phyloP scores from a whole-genome alignment of 345 rosid species.

The Pugionium cornutum region DNA sequence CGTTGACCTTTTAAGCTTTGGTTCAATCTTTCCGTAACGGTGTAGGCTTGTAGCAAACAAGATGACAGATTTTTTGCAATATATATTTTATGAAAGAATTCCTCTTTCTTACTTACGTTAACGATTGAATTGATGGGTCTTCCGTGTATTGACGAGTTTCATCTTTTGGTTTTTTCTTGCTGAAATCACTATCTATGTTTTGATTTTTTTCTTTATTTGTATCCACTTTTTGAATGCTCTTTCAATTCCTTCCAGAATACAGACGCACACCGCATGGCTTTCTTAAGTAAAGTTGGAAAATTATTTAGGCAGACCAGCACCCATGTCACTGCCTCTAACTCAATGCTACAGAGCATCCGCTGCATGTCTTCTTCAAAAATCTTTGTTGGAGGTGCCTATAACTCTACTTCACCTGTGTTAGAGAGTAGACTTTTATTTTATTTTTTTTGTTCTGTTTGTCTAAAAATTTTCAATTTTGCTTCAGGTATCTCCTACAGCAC shows the following conservation, averaged over 20 bases:
- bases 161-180: not conserved
- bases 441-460: slow-evolving; percentile 3
- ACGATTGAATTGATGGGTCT: slow-evolving; percentile 14
- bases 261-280: slow-evolving; percentile 55
- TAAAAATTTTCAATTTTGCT: slow-evolving; percentile 21
- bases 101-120: not conserved
- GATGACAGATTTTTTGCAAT: slow-evolving; percentile 11
- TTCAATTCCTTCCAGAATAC: slow-evolving; percentile 19
- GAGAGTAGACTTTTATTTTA: not conserved
- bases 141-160: not conserved
- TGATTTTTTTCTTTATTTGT: slow-evolving; percentile 4
- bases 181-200: not conserved
- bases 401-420: not conserved
- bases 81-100: not conserved
- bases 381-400: slow-evolving; percentile 74
- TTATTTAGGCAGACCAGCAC: slow-evolving; percentile 63
- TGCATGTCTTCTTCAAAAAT: slow-evolving; percentile 82
- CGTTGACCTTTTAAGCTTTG: slow-evolving; percentile 31
- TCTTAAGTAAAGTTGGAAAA: slow-evolving; percentile 74
- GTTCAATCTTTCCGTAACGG: not conserved
- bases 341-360: slow-evolving; percentile 66
- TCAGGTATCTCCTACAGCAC: slow-evolving; percentile 78
- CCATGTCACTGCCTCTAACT: slow-evolving; percentile 43
- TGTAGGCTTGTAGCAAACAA: not conserved
- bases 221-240: slow-evolving; percentile 8